Evolutionary conservation across 495 filamentous ascomycete genomes (phyloP), one percentile per base, ranked within the genome.

Genomic region (Chaetomium cochliodes): DNA sequence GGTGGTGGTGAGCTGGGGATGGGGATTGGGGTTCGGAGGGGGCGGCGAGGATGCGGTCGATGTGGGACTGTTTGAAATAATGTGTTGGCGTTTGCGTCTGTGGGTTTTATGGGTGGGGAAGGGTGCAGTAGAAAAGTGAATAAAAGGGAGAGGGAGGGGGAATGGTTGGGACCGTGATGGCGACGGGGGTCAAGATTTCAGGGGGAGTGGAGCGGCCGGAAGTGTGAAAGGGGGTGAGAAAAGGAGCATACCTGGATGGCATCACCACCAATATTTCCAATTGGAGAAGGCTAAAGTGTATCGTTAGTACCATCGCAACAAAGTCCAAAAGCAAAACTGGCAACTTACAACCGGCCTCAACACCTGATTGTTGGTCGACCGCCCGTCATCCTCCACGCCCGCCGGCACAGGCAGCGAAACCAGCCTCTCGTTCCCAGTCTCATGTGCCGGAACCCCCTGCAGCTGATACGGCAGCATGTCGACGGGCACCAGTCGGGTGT

Each of bases 401-500:
- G 67, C 64, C 2, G 80, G 81, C n/a, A 72, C 55, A 6, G 77
- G 77, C 26, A 84, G 56, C 16, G 81, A 70, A 22, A 79, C 66
- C 68, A 83, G 70, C n/a, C 78, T 74, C 2, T 67, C 67, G 18
- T 57, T 66, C 30, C 73, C 68, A 23, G 64, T 63, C 65, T 77
- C 66, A 1, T 62, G 3, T 15, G 75, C 63, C 15, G 78, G 76
- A 26, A 80, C 68, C 1, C 73, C 74, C 41, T 70, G 59, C 46
- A 80, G 33, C 7, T 74, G 50, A 25, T 59, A 65, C 0, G 86
- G 86, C 5, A 91, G 73, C 74, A 90, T 84, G 67, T 91, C 90
- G 0, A 85, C 80, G 0, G 87, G 84, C 42, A 91, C 75, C 13
- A 92, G 78, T 0, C 86, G 85, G 15, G 87, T 88, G 60, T 84